Conservation (phyloP, 345 rosid species). For the Laguncularia racemosa region DNA sequence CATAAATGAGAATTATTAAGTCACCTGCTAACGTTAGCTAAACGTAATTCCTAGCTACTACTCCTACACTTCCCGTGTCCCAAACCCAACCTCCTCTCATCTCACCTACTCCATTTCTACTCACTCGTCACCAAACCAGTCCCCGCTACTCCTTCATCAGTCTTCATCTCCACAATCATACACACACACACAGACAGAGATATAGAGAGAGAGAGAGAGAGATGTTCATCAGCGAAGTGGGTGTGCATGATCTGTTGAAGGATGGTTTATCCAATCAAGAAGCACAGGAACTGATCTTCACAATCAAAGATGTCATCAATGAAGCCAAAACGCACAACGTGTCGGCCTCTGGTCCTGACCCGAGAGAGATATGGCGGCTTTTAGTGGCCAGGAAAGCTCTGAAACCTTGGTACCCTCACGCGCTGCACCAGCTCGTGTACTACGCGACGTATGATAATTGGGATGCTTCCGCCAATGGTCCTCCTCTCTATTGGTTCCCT, state of each 20-base stretch:
- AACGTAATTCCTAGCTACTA: no score
- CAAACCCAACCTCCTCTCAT: no score
- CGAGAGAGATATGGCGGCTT: conserved; percentile 54
- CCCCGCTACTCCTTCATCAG: no score
- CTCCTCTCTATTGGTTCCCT: conserved; percentile 90
- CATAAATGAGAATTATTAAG: no score
- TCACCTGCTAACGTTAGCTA: no score
- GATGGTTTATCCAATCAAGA: conserved; percentile 43
- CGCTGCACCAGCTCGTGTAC: conserved; percentile 64
- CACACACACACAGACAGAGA: no score
- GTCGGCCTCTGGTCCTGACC: conserved; percentile 17
- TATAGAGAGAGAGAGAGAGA: background rate
- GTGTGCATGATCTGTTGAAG: conserved; percentile 36
- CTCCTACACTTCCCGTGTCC: no score
- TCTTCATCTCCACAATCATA: no score
- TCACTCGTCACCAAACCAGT: no score
- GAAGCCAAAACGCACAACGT: conserved; percentile 2
- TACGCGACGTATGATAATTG: conserved; percentile 57
- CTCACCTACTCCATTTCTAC: no score
- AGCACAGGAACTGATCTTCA: conserved; percentile 29
- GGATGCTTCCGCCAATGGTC: conserved; percentile 61
- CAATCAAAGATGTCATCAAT: conserved; percentile 23
- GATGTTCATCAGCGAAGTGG: conserved; percentile 31
- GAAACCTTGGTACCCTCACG: conserved; percentile 68
- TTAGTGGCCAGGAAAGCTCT: conserved; percentile 38